Percentiles rank a stretch among this genome's conserved stretches.
Conservation (phyloP, 2,329 filamentous ascomycete genomes). For the Fusarium secorum region DNA sequence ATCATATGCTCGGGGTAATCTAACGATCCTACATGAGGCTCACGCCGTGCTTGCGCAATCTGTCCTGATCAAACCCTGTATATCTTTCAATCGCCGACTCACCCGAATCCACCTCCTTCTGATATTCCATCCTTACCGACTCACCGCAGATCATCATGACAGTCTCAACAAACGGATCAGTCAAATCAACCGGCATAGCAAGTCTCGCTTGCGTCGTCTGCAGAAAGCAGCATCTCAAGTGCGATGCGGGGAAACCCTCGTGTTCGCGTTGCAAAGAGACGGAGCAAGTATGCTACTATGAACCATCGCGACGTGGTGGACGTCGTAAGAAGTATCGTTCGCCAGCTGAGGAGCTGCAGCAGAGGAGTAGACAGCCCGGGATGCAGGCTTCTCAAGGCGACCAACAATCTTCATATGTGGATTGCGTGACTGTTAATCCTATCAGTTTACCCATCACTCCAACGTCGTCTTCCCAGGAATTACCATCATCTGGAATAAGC, state of each 20-base stretch:
- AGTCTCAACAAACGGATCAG: not conserved
- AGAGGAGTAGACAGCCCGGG: not conserved
- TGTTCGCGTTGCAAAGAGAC: conserved; percentile 31
- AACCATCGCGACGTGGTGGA: conserved; percentile 36
- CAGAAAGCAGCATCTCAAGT: conserved; percentile 37
- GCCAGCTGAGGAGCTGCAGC: not conserved
- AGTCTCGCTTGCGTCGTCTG: conserved; percentile 34
- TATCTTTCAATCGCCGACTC: conserved; percentile 20
- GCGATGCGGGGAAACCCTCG: conserved; percentile 32
- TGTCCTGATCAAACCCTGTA: not conserved
- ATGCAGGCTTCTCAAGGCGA: not conserved
- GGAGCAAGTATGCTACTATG: conserved; percentile 21
- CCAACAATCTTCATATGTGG: not conserved
- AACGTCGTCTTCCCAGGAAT: not conserved
- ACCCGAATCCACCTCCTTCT: not conserved
- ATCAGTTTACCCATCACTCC: conserved; percentile 7
- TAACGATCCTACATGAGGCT: not conserved
- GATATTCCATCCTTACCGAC: not conserved
- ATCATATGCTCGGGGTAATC: not conserved
- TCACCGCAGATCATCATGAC: conserved; percentile 12
- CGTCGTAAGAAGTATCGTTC: conserved; percentile 21
- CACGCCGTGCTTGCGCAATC: not conserved
- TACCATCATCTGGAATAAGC: not conserved
- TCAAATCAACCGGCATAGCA: conserved; percentile 18
- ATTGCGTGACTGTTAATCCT: not conserved